Conservation (phyloP, 164 flowering plant species). For the Piper longum region DNA sequence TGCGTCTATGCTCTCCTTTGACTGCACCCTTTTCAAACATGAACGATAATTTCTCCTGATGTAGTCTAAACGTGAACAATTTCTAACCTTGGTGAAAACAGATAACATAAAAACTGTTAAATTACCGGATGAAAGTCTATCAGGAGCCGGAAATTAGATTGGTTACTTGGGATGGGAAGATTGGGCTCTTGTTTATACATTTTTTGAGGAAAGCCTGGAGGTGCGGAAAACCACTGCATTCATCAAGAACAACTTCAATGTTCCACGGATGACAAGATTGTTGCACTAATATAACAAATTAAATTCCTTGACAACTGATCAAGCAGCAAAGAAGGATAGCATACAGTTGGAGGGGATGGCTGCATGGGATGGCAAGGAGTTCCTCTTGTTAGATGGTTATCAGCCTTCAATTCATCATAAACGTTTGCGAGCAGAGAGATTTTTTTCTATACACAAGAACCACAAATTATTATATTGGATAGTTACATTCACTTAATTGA, state of each 20-base stretch:
- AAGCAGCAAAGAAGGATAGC: background rate
- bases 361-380: conserved; percentile 49
- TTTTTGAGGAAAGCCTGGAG: conserved; percentile 45
- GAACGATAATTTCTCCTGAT: too few species aligned
- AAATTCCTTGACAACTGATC: background rate
- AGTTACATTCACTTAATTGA: too few species aligned
- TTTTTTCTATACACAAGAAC: conserved; percentile 3
- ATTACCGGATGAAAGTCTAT: conserved; percentile 49
- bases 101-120: too few species aligned
- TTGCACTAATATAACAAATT: too few species aligned
- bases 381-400: conserved; percentile 33
- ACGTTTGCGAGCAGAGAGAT: background rate
- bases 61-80: too few species aligned
- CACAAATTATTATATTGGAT: background rate
- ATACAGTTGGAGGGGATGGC: conserved; percentile 32
- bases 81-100: too few species aligned
- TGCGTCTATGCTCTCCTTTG: conserved; percentile 82
- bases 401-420: background rate
- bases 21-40: conserved; percentile 19
- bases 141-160: conserved; percentile 18
- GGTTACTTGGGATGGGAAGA: conserved; percentile 18
- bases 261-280: too few species aligned
- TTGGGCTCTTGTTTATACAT: conserved; percentile 37
- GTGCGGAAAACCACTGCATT: conserved; percentile 41
- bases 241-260: background rate